phyloP scores from a whole-genome alignment of 371 early-diverging fungal genomes.

The Amoeboaphelidium occidentale region DNA sequence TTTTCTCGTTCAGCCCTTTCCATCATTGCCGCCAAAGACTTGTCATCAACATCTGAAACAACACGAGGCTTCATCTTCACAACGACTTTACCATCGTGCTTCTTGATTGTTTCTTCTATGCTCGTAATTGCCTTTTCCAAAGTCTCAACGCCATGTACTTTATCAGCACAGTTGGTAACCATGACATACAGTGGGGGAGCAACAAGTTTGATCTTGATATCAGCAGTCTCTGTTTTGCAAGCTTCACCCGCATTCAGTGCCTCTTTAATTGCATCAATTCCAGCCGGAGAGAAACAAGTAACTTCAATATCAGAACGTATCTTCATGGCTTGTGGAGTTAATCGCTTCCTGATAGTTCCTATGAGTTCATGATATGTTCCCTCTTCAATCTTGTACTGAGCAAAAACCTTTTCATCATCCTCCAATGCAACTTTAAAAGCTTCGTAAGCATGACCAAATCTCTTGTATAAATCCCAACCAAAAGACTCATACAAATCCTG shows the following conservation, averaged over 20 bases:
- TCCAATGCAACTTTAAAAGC: slow-evolving; percentile 81
- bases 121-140: slow-evolving; percentile 66
- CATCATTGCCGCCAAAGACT: slow-evolving; percentile 76
- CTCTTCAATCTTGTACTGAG: slow-evolving; percentile 25
- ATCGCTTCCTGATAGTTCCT: slow-evolving; percentile 54
- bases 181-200: slow-evolving; percentile 92
- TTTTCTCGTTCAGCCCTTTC: slow-evolving; percentile 80
- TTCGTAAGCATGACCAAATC: slow-evolving; percentile 94
- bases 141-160: slow-evolving; percentile 50
- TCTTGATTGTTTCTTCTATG: slow-evolving; percentile 52
- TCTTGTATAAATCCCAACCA: slow-evolving; percentile 93
- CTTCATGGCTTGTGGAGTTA: slow-evolving; percentile 91
- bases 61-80: slow-evolving; percentile 72
- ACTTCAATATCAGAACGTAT: slow-evolving; percentile 92
- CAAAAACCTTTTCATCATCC: slow-evolving; percentile 54
- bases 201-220: slow-evolving; percentile 55
- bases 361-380: slow-evolving; percentile 47
- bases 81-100: slow-evolving; percentile 39
- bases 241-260: slow-evolving; percentile 78
- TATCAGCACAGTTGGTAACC: slow-evolving; percentile 64
- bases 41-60: slow-evolving; percentile 79
- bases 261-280: slow-evolving; percentile 86
- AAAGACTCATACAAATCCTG: slow-evolving; percentile 68
- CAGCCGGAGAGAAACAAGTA: slow-evolving; percentile 86
- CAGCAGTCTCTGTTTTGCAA: slow-evolving; percentile 18